Base-by-base conservation (phyloP, 2,329 filamentous ascomycete species). In the Tolypocladium sp. region DNA sequence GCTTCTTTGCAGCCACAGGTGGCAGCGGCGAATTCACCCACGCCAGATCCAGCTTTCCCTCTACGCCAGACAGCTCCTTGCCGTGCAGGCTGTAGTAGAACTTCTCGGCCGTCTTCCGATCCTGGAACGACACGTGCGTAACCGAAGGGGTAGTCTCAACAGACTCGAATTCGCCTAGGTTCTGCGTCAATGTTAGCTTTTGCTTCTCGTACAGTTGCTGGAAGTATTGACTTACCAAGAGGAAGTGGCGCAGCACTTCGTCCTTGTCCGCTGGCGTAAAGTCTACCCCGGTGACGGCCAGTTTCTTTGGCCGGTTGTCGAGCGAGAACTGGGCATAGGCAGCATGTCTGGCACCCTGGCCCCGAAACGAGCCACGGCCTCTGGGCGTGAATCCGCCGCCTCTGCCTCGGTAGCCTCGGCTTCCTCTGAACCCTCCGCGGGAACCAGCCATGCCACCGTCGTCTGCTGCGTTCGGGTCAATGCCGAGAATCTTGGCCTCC, bases 271-370 rank as follows among this genome's bases (percentile, higher is more conserved):
- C 68, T 17, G 78, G 78, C 4, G 85, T 84, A 67, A 87, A 85
- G 71, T 86, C 85, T 13, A 84, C 80, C 3, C 85, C 87, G 9
- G 79, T 78, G 30, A 93, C 74, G 7, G 82, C 80, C 12, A 94
- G 76, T 62, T 81, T 86, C 69, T 83, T 88, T 0, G 90, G 87
- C 52, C 90, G 80, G 69, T 92, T 92, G 67, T 94, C 90, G 27
- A 94, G 78, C 22, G 87, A 87, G 64, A 87, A 88, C 38, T 81
- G 79, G 4, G 80, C 83, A 64, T 85, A 86, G 1, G 80, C 81
- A 3, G 80, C 79, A 54, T 81, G 79, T 62, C 79, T 76, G 38
- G 80, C 79, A 52, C 77, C 75, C 60, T 66, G 76, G 55, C 78
- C 71, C 57, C 74, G 68, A 55, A 73, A 72, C 25, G 74, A 70